Evolutionary conservation across 169 alveolate genomes (phyloP).

Genomic region (Besnoitia besnoiti): DNA sequence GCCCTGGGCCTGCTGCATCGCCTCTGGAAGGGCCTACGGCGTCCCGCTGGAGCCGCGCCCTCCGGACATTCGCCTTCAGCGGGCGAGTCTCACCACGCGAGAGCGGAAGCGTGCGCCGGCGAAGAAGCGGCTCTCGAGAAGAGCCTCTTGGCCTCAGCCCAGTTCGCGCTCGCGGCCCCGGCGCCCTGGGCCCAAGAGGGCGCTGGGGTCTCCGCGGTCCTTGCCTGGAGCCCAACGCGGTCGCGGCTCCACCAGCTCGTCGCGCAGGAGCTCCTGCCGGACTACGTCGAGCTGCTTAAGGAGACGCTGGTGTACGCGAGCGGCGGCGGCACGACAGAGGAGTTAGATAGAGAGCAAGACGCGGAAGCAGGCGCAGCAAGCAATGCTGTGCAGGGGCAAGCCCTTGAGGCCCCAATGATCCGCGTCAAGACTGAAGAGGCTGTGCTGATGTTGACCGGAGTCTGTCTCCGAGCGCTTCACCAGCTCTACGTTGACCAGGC

Average conservation of each 20-base stretch:
- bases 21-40: not conserved
- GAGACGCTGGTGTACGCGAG: not conserved
- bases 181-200: not conserved
- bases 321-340: not conserved
- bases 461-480: not conserved
- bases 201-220: not conserved
- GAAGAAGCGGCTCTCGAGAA: not conserved
- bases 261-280: not conserved
- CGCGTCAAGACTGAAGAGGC: not conserved
- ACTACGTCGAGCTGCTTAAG: not conserved
- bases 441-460: not conserved
- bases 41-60: not conserved
- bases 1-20: not conserved
- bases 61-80: no score
- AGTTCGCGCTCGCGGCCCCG: not conserved
- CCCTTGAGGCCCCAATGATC: not conserved
- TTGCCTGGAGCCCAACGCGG: not conserved
- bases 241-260: not conserved
- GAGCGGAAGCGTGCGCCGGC: not conserved
- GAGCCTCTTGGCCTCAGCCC: not conserved
- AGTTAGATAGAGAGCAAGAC: not conserved
- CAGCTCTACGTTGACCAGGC: slow-evolving; percentile 2
- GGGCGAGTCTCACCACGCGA: no score
- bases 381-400: not conserved
- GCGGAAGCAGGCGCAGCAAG: not conserved